Evolutionary conservation across 2,329 filamentous ascomycete genomes (phyloP), one percentile per base, ranked within the genome.

Genomic region (Fusarium vanettenii): DNA sequence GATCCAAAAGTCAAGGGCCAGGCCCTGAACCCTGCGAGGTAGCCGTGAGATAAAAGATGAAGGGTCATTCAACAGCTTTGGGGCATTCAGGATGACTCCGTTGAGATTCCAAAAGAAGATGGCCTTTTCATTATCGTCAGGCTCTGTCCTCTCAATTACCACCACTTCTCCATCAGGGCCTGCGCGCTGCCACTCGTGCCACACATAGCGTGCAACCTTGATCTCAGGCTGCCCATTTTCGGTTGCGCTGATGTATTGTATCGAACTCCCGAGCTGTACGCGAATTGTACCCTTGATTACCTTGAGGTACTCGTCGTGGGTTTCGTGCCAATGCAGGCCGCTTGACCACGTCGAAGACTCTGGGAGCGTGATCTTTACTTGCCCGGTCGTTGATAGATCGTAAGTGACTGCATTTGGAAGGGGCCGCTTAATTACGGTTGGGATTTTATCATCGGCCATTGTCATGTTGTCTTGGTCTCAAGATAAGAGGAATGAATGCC

Each of bases 101-200:
- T 88, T 88, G 29, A 88, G 66, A 60, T 88, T 88, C 80, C 86
- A 84, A 71, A 88, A 89, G 77, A 89, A 88, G 0, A 86, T 69
- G 3, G 84, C 81, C 75, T 89, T 89, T 13, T 81, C 74, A 0
- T 85, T 82, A 62, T 88, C 86, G 6, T 66, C 77, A 0, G 87
- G 87, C 18, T 85, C 83, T 1, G 86, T 88, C 78, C 85, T 83
- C 76, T 88, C 87, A 13, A 86, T 79, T 0, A 87, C 85, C 2
- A 88, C 64, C 2, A 81, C 77, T 0, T 86, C 83, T 3, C 76
- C 80, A 0, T 79, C 71, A 0, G 68, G 48, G 2, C 80, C 78
- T 1, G 83, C 85, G 6, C 86, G 82, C n/a, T 81, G 78, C 86
- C 87, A 88, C 71, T 88, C 84, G 64, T 89, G 87, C 67, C 85